Conservation (phyloP, 2,329 filamentous ascomycete genomes). For the Lecanicillium sp. region DNA sequence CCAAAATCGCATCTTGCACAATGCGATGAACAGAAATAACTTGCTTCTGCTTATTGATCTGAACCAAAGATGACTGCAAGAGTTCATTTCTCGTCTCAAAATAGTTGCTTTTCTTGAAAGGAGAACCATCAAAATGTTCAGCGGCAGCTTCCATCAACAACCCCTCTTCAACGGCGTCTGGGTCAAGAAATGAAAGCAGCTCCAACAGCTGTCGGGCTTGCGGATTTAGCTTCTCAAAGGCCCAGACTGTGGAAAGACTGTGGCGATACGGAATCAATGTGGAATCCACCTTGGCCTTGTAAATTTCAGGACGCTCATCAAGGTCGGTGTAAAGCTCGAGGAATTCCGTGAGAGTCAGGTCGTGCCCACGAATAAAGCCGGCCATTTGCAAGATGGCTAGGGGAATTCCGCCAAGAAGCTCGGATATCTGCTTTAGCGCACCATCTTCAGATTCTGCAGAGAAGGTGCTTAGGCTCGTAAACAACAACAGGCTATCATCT, state of each 20-base stretch:
- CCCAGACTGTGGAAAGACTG: constrained; percentile 1
- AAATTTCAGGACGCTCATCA: constrained; percentile 3
- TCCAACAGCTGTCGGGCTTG: constrained; percentile 4
- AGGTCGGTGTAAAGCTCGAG: constrained; percentile 3
- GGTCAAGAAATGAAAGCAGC: constrained; percentile 6
- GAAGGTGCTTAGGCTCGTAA: background rate
- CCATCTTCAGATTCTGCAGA: background rate
- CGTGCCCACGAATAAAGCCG: constrained; percentile 7
- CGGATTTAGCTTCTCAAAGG: constrained; percentile 5
- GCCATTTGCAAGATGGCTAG: constrained; percentile 9
- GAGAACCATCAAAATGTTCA: background rate
- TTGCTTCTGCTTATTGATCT: constrained; percentile 5
- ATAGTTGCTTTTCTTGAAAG: constrained; percentile 6
- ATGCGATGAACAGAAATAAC: constrained; percentile 7
- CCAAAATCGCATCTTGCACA: constrained; percentile 7
- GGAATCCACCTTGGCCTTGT: constrained; percentile 4
- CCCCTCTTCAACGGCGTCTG: constrained; percentile 5
- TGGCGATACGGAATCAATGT: constrained; percentile 3
- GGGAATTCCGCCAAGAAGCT: constrained; percentile 6
- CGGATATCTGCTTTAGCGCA: background rate
- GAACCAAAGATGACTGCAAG: constrained; percentile 6
- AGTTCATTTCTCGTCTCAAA: constrained; percentile 3
- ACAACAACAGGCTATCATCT: constrained; percentile 1
- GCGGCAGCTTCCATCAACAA: constrained; percentile 1
- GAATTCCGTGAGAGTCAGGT: constrained; percentile 6